Conservation (phyloP, 2,329 filamentous ascomycete genomes). For the Mycosphaerelloides madeirae region DNA sequence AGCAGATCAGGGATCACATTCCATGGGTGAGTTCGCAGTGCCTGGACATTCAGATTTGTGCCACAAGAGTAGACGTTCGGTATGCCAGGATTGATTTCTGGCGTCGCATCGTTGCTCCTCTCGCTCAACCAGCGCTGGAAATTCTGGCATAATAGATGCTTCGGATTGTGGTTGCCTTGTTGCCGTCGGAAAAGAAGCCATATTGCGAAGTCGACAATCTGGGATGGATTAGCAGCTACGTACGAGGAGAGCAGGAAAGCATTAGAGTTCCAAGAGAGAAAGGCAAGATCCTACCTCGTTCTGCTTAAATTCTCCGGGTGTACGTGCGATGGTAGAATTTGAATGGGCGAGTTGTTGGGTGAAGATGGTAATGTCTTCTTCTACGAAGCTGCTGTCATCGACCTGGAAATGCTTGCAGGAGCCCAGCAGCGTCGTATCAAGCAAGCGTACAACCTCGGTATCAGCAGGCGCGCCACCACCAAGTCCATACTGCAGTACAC, state of each 20-base stretch:
- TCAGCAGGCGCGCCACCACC: conserved; percentile 8
- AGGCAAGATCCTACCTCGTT: conserved; percentile 38
- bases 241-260: conserved; percentile 4
- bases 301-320: conserved; percentile 33
- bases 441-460: conserved; percentile 49
- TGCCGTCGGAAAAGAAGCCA: conserved; percentile 68
- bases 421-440: conserved; percentile 68
- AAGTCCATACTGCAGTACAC: conserved; percentile 23
- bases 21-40: conserved; percentile 70
- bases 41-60: conserved; percentile 65
- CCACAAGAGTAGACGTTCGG: conserved; percentile 61
- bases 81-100: conserved; percentile 46
- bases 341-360: conserved; percentile 41
- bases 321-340: conserved; percentile 14
- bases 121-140: conserved; percentile 53
- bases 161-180: conserved; percentile 49
- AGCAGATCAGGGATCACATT: conserved; percentile 67
- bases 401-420: conserved; percentile 34
- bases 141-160: conserved; percentile 79
- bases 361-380: conserved; percentile 41
- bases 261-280: too few species aligned
- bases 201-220: conserved; percentile 54
- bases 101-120: conserved; percentile 26
- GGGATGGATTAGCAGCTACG: conserved; percentile 18
- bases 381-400: conserved; percentile 24